Evolutionary conservation across 164 flowering plant species (phyloP).

Genomic region (Litsea cubeba): DNA sequence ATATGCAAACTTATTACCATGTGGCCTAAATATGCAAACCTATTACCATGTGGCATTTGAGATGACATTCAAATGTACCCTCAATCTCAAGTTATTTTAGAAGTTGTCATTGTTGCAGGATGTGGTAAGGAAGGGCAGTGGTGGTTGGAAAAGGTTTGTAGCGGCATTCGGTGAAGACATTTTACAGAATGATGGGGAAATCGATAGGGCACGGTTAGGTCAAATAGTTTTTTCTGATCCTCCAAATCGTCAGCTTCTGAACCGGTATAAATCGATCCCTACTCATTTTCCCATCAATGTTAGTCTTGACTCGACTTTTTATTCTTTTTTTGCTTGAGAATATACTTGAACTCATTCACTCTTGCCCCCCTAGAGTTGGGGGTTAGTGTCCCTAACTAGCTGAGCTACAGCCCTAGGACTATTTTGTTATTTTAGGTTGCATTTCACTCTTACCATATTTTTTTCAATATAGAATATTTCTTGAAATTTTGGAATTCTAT

Average conservation of each 20-base stretch:
- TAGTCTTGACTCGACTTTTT: no score
- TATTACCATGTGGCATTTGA: not conserved
- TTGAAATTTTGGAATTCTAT: no score
- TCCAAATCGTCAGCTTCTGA: slow-evolving; percentile 71
- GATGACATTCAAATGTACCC: not conserved
- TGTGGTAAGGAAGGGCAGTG: slow-evolving; percentile 81
- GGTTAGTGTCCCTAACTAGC: no score
- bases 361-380: no score
- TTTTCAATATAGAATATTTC: not conserved
- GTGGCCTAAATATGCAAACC: not conserved
- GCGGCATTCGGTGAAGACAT: slow-evolving; percentile 76
- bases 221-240: slow-evolving; percentile 83
- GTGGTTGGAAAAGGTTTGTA: slow-evolving; percentile 83
- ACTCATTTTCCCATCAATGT: not conserved
- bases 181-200: slow-evolving; percentile 63
- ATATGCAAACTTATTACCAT: not conserved
- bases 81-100: no score
- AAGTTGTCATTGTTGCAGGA: slow-evolving; percentile 34
- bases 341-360: no score
- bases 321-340: no score
- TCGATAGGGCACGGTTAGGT: slow-evolving; percentile 70
- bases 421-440: not conserved
- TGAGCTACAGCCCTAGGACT: no score
- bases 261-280: slow-evolving; percentile 36
- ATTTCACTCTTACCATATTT: not conserved